A percentile compares a stretch with the other conserved stretches of the same genome.
These are phyloP conservation scores for Fraxinus dipetala DNA, from an alignment of 305 asterid species.

Conservation along the genomic window DNA sequence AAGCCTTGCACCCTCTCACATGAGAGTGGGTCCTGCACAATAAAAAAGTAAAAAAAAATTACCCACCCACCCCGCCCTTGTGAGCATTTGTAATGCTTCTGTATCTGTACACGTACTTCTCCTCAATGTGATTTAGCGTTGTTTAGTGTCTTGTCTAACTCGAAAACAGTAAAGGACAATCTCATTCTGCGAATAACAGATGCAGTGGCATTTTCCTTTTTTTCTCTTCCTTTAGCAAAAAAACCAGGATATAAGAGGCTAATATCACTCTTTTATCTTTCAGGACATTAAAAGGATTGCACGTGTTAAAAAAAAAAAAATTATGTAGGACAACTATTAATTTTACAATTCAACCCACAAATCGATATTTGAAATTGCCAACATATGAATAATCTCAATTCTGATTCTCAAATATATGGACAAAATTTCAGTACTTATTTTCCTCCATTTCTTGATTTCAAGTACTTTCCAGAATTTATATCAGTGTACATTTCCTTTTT, in stretches of 20 bases:
- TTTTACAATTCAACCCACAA: not conserved
- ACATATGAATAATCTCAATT: conserved; percentile 10
- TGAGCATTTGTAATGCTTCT: no score
- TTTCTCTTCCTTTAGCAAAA: conserved; percentile 2
- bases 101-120: no score
- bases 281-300: conserved; percentile 1
- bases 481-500: not conserved
- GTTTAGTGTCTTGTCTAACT: conserved; percentile 22
- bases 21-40: no score
- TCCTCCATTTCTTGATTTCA: not conserved
- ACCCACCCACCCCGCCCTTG: no score
- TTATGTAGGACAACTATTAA: not conserved
- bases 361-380: conserved; percentile 9
- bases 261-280: conserved; percentile 8
- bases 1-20: no score
- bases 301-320: not conserved
- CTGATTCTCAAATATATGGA: not conserved
- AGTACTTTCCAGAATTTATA: not conserved
- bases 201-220: not conserved
- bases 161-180: conserved; percentile 20
- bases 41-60: no score
- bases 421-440: not conserved
- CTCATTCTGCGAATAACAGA: conserved; percentile 17
- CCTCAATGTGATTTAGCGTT: not conserved
- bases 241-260: not conserved